Percentiles rank a stretch among this genome's conserved stretches.
These are phyloP conservation scores for Bocquillonia castaneifolia DNA, from an alignment of 441 rosid species.

Conservation along the genomic window DNA sequence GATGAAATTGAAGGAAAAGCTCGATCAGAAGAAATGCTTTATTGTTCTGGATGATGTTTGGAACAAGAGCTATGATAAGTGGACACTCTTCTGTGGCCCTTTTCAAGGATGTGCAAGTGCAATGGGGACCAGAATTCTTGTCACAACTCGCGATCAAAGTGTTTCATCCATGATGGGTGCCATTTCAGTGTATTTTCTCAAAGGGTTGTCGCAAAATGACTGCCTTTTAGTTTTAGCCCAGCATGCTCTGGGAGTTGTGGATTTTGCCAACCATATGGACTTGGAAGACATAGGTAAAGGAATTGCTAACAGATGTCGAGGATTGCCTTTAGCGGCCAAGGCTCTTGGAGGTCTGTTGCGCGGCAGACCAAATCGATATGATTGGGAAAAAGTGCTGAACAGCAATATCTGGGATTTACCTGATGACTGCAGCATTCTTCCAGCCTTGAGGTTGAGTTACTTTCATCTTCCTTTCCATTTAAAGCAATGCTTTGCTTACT, in stretches of 20 bases:
- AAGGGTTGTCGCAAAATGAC: not conserved
- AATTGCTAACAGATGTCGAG: not conserved
- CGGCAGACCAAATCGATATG: not conserved
- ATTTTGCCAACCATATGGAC: not conserved
- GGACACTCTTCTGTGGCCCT: not conserved
- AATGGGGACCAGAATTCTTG: conserved; percentile 8
- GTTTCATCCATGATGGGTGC: not conserved
- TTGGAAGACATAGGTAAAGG: conserved; percentile 19
- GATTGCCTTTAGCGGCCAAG: conserved; percentile 17
- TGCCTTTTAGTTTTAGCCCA: conserved; percentile 18
- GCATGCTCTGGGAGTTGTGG: conserved; percentile 15
- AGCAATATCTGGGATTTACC: conserved; percentile 9
- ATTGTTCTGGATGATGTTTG: conserved; percentile 20
- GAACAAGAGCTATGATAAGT: conserved; percentile 12
- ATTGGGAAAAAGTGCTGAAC: not conserved
- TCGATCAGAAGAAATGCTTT: conserved; percentile 10
- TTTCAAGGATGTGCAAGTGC: not conserved
- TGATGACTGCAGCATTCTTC: not conserved
- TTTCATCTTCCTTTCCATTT: not conserved
- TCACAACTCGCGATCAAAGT: not conserved
- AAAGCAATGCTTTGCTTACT: conserved; percentile 11
- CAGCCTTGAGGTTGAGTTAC: not conserved
- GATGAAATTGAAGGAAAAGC: conserved; percentile 17
- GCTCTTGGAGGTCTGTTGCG: conserved; percentile 7
- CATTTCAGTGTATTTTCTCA: not conserved